Evolutionary conservation across 148 eudicot species (phyloP), one percentile per base, ranked within the genome.

Genomic region (Spergularia bocconei): DNA sequence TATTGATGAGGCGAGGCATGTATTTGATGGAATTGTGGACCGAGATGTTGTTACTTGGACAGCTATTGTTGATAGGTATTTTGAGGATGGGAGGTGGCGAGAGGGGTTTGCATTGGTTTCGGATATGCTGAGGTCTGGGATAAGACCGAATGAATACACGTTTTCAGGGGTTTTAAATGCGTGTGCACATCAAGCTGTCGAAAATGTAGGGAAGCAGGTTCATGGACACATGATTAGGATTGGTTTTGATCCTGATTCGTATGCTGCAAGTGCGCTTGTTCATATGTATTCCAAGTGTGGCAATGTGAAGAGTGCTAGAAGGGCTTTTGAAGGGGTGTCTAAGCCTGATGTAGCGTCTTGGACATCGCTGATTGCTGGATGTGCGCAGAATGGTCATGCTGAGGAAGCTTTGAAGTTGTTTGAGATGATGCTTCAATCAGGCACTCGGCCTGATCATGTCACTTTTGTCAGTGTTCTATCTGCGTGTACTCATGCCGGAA

Each of bases 41-140:
- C 69, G 82, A 29, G 91, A 88, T 77, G 82, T 88, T 55, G 86
- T 86, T 63, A 82, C 91, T 3, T 84, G 91, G 91, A 88, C 91
- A 11, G 75, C 86, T 15, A 88, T 88, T 85, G 85, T 88, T 41
- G 84, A 66, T 65, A 84, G 86, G 38, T 88, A 82, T 70, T 88
- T 88, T 62, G 85, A 79, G 78, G 91, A 82, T n/a, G 87, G 89
- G 63, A 88, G 74, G 78, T 81, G 79, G 80, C 69, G 70, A 41
- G 87, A 84, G 48, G 91, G 91, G 33, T 82, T 88, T 63, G 66
- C 44, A 11, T 80, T 86, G 72, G 76, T 84, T 71, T 78, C 83
- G 0, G 82, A 82, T 16, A 80, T 86, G 85, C 65, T 88, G 47
- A 84, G 68, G 48, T 84, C 85, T 1, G 78, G 79, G 15, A 62